Conservation (phyloP, 177 flowering plant species). For the Tripterygium wilfordii region DNA sequence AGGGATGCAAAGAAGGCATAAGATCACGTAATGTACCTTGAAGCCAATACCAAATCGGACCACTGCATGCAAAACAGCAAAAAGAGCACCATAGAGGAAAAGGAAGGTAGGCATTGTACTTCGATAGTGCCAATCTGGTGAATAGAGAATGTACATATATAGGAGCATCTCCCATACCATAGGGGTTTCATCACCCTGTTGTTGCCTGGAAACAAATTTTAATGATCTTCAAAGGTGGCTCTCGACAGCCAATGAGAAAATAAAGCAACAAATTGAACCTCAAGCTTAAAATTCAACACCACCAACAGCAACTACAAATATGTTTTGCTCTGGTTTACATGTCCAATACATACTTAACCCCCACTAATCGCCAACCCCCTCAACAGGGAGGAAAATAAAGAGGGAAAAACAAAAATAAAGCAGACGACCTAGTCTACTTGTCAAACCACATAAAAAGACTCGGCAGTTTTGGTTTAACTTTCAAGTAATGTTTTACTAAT, state of each 20-base stretch:
- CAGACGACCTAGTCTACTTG: background rate
- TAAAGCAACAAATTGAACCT: background rate
- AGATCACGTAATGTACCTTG: conserved; percentile 67
- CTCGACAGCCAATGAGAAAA: background rate
- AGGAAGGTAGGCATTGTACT: conserved; percentile 90
- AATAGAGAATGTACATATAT: conserved; percentile 76
- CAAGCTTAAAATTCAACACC: background rate
- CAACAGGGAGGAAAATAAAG: no score
- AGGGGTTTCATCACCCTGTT: conserved; percentile 89
- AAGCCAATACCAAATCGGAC: conserved; percentile 56
- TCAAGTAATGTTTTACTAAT: background rate
- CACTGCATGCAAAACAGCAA: conserved; percentile 60
- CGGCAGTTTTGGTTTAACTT: background rate
- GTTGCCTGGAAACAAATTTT: conserved; percentile 45
- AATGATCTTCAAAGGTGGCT: background rate
- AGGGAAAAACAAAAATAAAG: background rate
- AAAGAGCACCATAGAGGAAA: conserved; percentile 71
- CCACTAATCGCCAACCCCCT: no score
- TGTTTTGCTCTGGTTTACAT: no score
- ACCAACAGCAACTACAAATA: no score
- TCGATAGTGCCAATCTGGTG: conserved; percentile 90
- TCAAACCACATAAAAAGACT: background rate
- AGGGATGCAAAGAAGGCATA: conserved; percentile 83
- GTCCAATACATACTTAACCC: no score
- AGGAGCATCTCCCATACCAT: conserved; percentile 96